Percentiles rank a stretch among this genome's conserved stretches.
These are phyloP conservation scores for Fusarium denticulatum DNA, from an alignment of 2,329 filamentous ascomycete species.

Conservation along the genomic window DNA sequence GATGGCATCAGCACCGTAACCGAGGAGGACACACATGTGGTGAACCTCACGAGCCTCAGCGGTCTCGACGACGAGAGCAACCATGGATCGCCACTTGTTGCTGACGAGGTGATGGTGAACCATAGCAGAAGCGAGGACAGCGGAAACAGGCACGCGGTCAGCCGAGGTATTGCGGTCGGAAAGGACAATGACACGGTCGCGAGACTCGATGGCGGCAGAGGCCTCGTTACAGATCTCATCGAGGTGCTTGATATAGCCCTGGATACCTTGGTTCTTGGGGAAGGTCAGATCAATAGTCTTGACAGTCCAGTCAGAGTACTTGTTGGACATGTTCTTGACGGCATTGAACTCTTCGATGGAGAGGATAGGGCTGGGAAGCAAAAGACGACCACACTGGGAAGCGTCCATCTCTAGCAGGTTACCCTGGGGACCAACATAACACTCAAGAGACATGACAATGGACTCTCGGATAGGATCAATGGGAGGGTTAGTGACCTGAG, in stretches of 20 bases:
- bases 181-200: conserved; percentile 86
- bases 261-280: conserved; percentile 82
- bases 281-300: conserved; percentile 94
- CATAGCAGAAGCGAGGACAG: conserved; percentile 88
- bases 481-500: conserved; percentile 96
- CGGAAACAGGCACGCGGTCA: conserved; percentile 85
- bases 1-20: conserved; percentile 93
- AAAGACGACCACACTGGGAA: conserved; percentile 85
- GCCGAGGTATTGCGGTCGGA: conserved; percentile 87
- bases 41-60: conserved; percentile 97
- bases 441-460: conserved; percentile 97
- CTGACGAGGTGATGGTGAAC: conserved; percentile 94
- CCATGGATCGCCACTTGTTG: conserved; percentile 94
- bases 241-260: conserved; percentile 86
- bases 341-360: conserved; percentile 92
- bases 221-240: conserved; percentile 89
- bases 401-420: conserved; percentile 94
- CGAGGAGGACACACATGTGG: conserved; percentile 97
- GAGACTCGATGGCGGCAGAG: conserved; percentile 83
- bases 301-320: conserved; percentile 85
- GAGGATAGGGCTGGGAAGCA: conserved; percentile 88
- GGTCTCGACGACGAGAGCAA: conserved; percentile 88
- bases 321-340: conserved; percentile 76
- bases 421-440: conserved; percentile 94
- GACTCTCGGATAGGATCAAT: conserved; percentile 98